These are phyloP conservation scores for Chrysanthemum makinoi DNA, from an alignment of 129 eudicot species.

Conservation along the genomic window DNA sequence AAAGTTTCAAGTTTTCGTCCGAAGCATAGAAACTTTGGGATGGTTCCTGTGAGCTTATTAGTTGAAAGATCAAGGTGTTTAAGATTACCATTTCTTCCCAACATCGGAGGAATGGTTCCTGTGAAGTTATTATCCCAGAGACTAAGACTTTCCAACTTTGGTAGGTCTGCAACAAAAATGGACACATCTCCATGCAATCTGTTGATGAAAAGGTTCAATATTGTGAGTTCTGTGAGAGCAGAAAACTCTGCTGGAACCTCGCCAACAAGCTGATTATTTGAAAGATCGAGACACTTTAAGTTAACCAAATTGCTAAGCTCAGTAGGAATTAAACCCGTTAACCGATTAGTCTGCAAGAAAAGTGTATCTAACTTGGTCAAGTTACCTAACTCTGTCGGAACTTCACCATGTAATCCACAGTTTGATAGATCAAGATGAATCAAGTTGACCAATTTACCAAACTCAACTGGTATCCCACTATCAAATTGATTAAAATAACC, in stretches of 20 bases:
- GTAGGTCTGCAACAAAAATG: conserved; percentile 50
- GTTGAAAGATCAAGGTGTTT: conserved; percentile 57
- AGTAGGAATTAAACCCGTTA: conserved; percentile 49
- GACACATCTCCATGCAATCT: conserved; percentile 62
- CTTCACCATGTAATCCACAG: conserved; percentile 52
- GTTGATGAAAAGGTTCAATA: conserved; percentile 64
- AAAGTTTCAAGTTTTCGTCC: conserved; percentile 46
- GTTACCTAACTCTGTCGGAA: conserved; percentile 60
- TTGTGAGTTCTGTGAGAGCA: conserved; percentile 41
- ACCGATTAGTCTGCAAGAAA: conserved; percentile 53
- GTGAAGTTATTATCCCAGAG: conserved; percentile 71
- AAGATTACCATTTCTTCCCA: conserved; percentile 55
- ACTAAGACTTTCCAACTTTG: conserved; percentile 43
- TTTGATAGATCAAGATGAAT: conserved; percentile 61
- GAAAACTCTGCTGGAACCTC: conserved; percentile 58
- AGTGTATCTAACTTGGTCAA: conserved; percentile 51
- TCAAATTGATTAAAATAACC: conserved; percentile 66
- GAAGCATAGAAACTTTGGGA: conserved; percentile 53
- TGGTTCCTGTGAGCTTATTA: conserved; percentile 57
- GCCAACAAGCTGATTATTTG: conserved; percentile 57
- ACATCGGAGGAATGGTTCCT: conserved; percentile 55
- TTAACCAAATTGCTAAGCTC: conserved; percentile 43
- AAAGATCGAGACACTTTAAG: conserved; percentile 54
- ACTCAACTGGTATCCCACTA: conserved; percentile 54
- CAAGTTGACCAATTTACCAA: conserved; percentile 51